These are phyloP conservation scores for Sphaerulina vaccinii DNA, from an alignment of 2,329 filamentous ascomycete species.

Conservation along the genomic window DNA sequence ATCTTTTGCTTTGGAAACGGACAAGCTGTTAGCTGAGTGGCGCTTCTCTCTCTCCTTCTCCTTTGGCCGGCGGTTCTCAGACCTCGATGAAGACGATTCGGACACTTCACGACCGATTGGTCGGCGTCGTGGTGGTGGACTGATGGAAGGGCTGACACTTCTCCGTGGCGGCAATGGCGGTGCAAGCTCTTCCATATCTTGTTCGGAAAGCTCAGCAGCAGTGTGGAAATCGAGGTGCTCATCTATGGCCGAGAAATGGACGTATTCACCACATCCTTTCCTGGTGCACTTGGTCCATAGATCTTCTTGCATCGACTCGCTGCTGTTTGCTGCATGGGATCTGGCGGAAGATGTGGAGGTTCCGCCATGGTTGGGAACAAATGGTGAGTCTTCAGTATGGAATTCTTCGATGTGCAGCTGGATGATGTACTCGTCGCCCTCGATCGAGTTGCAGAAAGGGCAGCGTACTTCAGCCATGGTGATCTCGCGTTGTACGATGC, in stretches of 20 bases:
- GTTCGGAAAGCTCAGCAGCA: slow-evolving; percentile 37
- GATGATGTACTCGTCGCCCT: slow-evolving; percentile 29
- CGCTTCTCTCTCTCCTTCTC: not conserved
- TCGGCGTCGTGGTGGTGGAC: slow-evolving; percentile 3
- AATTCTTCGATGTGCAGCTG: slow-evolving; percentile 37
- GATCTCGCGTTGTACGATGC: slow-evolving; percentile 3
- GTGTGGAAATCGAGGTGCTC: slow-evolving; percentile 48
- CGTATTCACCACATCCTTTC: slow-evolving; percentile 44
- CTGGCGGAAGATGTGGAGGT: not conserved
- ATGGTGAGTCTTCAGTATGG: slow-evolving; percentile 35
- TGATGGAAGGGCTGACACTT: slow-evolving; percentile 9
- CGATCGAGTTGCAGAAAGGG: slow-evolving; percentile 34
- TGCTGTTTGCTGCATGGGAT: slow-evolving; percentile 1
- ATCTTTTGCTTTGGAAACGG: not conserved
- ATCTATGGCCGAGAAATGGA: slow-evolving; percentile 44
- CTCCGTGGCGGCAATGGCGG: slow-evolving; percentile 23
- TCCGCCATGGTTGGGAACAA: slow-evolving; percentile 9
- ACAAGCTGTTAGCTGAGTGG: not conserved
- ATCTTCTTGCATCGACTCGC: slow-evolving; percentile 20
- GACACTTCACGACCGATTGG: not conserved
- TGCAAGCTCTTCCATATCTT: slow-evolving; percentile 36
- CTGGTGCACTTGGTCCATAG: slow-evolving; percentile 43
- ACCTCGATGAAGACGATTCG: slow-evolving; percentile 7
- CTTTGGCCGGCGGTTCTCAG: slow-evolving; percentile 8
- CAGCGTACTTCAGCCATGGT: slow-evolving; percentile 30